Base-by-base conservation (phyloP, 192 early-diverging fungal species). In the Oehlia diaphana region DNA sequence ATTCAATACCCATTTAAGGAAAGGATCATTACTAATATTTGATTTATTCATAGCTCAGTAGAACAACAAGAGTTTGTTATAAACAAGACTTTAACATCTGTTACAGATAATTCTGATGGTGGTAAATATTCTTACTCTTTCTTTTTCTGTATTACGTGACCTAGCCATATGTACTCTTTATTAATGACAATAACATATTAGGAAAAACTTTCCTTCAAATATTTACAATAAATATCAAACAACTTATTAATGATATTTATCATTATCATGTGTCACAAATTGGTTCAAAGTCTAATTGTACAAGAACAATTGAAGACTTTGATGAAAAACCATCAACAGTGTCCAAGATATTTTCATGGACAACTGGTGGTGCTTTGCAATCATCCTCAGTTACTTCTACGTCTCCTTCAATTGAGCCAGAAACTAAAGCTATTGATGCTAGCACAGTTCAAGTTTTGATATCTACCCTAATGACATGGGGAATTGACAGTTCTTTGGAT, bases 401-500 rank as follows among this genome's bases (percentile, higher is more conserved):
- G 2, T 28, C 63, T 26, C 23, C 65, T 19, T 2, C 26, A 28
- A 12, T 13, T 6, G 68, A 79, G 50, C 2, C 19, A 23, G 68
- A 70, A 50, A 39, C 31, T n/a, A n/a, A 42, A 10, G 77, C 77
- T 26, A 47, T 79, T 28, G 77, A 63, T 16, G 31, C 77, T 37
- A 85, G 42, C 9, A 53, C 35, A 33, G 79, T 76, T 63, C 63
- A 76, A 72, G 44, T 26, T 35, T 61, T 70, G 44, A 78, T 88
- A 14, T 90, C 84, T 49, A 44, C 49, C 50, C 65, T 88, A 67
- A 80, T 90, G 78, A 82, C 83, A 28, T 91, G 88, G 91, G 86
- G 84, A n/a, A 71, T 90, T n/a, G 87, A 89, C 68, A 66, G 66
- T 13, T 83, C 84, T 8, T 67, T 92, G 12, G 92, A 92, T 70